These are phyloP conservation scores for Lactuca saligna DNA, from an alignment of 129 eudicot species.

Conservation along the genomic window DNA sequence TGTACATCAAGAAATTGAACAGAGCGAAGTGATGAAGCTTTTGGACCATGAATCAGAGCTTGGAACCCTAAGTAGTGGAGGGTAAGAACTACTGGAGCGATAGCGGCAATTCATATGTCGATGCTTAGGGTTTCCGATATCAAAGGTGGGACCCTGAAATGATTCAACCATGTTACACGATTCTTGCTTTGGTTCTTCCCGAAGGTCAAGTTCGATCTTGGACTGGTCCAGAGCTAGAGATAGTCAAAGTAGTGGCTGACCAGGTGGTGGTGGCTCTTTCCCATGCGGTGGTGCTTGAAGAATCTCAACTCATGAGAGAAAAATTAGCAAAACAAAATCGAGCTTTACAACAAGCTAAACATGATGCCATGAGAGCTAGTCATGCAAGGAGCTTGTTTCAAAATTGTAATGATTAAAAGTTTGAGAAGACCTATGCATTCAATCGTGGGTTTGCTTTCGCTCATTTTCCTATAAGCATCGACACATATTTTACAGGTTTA, in stretches of 20 bases:
- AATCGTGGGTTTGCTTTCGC: slow-evolving; percentile 57
- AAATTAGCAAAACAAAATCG: slow-evolving; percentile 56
- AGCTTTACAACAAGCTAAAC: slow-evolving; percentile 26
- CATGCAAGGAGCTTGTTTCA: slow-evolving; percentile 56
- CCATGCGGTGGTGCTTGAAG: slow-evolving; percentile 73
- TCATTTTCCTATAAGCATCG: slow-evolving; percentile 7
- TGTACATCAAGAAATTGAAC: slow-evolving; percentile 29
- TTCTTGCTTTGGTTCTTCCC: slow-evolving; percentile 62
- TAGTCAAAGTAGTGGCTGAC: slow-evolving; percentile 63
- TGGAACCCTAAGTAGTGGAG: slow-evolving; percentile 10
- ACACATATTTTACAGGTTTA: too few relatives aligned
- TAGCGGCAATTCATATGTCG: slow-evolving; percentile 71
- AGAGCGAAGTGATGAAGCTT: slow-evolving; percentile 44
- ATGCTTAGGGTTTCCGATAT: slow-evolving; percentile 64
- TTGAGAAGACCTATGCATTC: slow-evolving; percentile 72
- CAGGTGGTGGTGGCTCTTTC: slow-evolving; percentile 79
- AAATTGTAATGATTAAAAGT: slow-evolving; percentile 62
- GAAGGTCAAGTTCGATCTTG: slow-evolving; percentile 44
- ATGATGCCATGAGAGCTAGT: slow-evolving; percentile 51
- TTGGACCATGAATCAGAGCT: slow-evolving; percentile 45
- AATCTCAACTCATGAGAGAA: slow-evolving; percentile 63
- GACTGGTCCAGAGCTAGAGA: slow-evolving; percentile 55
- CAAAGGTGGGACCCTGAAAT: slow-evolving; percentile 61
- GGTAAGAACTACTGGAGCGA: slow-evolving; percentile 41
- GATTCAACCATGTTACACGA: slow-evolving; percentile 53